phyloP scores from a whole-genome alignment of 768 basidiomycete genomes.

The Epithele typhae region DNA sequence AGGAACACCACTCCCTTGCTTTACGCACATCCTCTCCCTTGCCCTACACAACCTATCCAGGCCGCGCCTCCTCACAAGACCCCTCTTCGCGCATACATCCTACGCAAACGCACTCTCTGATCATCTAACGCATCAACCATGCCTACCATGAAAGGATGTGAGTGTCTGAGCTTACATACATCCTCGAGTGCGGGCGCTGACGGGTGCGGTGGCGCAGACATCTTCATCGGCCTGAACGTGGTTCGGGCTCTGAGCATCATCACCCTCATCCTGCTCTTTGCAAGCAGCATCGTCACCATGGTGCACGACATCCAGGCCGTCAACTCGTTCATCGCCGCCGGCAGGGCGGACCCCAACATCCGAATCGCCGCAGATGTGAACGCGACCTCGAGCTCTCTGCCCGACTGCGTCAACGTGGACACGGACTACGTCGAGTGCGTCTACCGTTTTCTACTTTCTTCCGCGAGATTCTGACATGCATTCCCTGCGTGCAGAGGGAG shows the following conservation, averaged over 20 bases:
- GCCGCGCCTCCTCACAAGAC: background rate
- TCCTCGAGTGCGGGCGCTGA: background rate
- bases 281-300: constrained; percentile 61
- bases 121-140: background rate
- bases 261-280: constrained; percentile 18
- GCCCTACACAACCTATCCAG: background rate
- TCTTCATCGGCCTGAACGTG: constrained; percentile 76
- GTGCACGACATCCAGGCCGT: constrained; percentile 74
- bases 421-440: constrained; percentile 78
- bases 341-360: constrained; percentile 14
- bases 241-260: constrained; percentile 58
- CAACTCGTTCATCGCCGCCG: constrained; percentile 53
- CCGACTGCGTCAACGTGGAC: constrained; percentile 37
- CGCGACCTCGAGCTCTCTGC: constrained; percentile 4
- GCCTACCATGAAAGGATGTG: constrained; percentile 14
- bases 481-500: constrained; percentile 41
- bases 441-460: background rate
- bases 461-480: background rate
- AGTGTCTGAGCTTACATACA: background rate
- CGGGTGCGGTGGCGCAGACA: constrained; percentile 28
- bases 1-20: constrained; percentile 13
- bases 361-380: constrained; percentile 6
- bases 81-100: background rate
- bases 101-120: background rate
- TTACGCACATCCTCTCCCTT: constrained; percentile 6